These are phyloP conservation scores for Medicago ruthenica DNA, from an alignment of 306 rosid species.

Conservation along the genomic window DNA sequence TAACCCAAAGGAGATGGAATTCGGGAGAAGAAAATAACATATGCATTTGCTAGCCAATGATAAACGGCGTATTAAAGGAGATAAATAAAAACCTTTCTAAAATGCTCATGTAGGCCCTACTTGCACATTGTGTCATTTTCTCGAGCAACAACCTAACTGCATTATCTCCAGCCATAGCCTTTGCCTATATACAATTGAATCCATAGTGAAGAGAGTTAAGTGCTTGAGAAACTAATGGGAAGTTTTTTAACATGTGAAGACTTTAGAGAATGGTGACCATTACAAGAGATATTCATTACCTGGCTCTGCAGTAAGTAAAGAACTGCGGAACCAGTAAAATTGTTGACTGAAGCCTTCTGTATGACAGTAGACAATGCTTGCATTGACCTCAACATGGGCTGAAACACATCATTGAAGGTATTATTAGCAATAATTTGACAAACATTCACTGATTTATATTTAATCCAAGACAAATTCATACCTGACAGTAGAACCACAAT, in stretches of 20 bases:
- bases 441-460: slow-evolving; percentile 26
- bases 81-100: slow-evolving; percentile 70
- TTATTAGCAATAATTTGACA: slow-evolving; percentile 40
- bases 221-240: slow-evolving; percentile 24
- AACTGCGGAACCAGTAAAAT: slow-evolving; percentile 87
- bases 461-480: slow-evolving; percentile 46
- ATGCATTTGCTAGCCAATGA: slow-evolving; percentile 32
- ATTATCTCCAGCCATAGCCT: slow-evolving; percentile 99
- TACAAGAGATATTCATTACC: slow-evolving; percentile 51
- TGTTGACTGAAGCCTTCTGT: slow-evolving; percentile 78
- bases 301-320: slow-evolving; percentile 94
- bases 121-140: slow-evolving; percentile 90
- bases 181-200: slow-evolving; percentile 67
- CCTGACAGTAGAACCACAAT: slow-evolving; percentile 99
- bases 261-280: slow-evolving; percentile 23
- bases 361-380: slow-evolving; percentile 80
- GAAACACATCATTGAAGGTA: slow-evolving; percentile 44
- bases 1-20: slow-evolving; percentile 30
- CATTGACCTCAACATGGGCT: slow-evolving; percentile 98
- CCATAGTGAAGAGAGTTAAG: slow-evolving; percentile 32
- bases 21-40: slow-evolving; percentile 13
- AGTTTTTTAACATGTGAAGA: slow-evolving; percentile 6
- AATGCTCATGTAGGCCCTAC: slow-evolving; percentile 93
- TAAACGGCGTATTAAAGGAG: slow-evolving; percentile 10
- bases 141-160: slow-evolving; percentile 90